Percentiles rank a stretch among this genome's conserved stretches.
Conservation (phyloP, 2,329 filamentous ascomycete genomes). For the Podosphaera xanthii region DNA sequence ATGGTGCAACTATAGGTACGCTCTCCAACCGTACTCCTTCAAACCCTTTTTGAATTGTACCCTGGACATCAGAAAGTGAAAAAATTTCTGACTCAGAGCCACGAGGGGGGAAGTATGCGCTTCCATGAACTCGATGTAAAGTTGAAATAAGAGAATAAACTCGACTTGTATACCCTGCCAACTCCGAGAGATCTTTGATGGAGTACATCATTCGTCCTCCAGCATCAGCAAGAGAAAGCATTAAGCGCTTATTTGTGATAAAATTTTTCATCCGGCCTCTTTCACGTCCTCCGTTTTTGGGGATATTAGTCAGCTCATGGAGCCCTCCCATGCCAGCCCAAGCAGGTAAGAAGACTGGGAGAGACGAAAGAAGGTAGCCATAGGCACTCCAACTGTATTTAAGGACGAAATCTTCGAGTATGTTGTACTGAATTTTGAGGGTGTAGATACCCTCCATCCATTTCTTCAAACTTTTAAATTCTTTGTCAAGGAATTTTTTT, state of each 20-base stretch:
- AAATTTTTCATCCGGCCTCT: conserved; percentile 90
- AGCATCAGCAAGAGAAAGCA: conserved; percentile 90
- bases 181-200: conserved; percentile 89
- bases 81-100: conserved; percentile 56
- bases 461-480: conserved; percentile 76
- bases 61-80: conserved; percentile 76
- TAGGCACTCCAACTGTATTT: conserved; percentile 99
- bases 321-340: conserved; percentile 71
- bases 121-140: conserved; percentile 76
- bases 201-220: conserved; percentile 99
- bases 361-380: conserved; percentile 76
- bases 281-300: conserved; percentile 37
- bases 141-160: conserved; percentile 93
- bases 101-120: conserved; percentile 53
- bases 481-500: conserved; percentile 72
- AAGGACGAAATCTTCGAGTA: conserved; percentile 90
- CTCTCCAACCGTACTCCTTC: conserved; percentile 85
- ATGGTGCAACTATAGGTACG: conserved; percentile 77
- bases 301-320: conserved; percentile 35
- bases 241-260: conserved; percentile 95
- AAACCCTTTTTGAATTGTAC: conserved; percentile 83
- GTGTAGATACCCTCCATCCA: conserved; percentile 99
- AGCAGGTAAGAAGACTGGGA: conserved; percentile 82
- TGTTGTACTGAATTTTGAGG: conserved; percentile 95
- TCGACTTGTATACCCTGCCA: conserved; percentile 86